Conservation (phyloP, 345 rosid species). For the Abelmoschus esculentus region DNA sequence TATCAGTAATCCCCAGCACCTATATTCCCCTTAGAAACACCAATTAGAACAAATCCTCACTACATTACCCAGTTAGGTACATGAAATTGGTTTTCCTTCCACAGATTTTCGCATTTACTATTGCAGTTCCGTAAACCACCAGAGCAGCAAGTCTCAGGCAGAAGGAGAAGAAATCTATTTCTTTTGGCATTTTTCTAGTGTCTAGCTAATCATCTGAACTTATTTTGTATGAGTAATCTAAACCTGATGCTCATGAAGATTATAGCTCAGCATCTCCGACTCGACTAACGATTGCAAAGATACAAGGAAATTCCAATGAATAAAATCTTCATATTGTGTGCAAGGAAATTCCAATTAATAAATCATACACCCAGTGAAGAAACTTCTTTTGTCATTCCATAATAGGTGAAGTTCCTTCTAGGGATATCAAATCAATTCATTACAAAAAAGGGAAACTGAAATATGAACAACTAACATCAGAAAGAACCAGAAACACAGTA, state of each 20-base stretch:
- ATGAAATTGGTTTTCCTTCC: background rate
- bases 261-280: background rate
- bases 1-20: background rate
- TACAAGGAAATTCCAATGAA: background rate
- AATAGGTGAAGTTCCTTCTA: background rate
- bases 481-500: background rate
- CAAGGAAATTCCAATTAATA: no score
- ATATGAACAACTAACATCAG: background rate
- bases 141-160: no score
- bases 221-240: background rate
- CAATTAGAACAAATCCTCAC: background rate
- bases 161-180: no score
- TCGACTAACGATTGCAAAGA: no score
- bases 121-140: no score
- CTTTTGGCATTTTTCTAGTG: background rate
- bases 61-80: background rate
- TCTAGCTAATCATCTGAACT: no score
- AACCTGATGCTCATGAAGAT: background rate
- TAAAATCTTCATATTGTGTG: background rate
- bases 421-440: background rate
- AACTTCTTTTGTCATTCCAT: background rate
- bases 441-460: background rate
- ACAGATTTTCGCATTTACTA: background rate
- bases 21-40: constrained; percentile 1
- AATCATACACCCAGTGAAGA: background rate